A percentile compares a stretch with the other conserved stretches of the same genome.
Conservation (phyloP, 805 yeast species). For the Tetrapisispora iriomotensis region DNA sequence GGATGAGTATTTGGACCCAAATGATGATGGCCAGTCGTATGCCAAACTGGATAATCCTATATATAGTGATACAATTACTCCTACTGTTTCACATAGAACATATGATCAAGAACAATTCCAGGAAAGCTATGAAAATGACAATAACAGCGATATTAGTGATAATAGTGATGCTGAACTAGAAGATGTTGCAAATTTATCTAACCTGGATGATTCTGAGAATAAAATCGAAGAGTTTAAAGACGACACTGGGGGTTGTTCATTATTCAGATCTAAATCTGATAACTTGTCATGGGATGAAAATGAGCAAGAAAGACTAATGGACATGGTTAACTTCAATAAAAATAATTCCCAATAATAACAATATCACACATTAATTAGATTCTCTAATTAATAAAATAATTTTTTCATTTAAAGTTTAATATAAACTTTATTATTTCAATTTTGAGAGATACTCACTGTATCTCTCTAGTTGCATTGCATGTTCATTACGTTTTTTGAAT, state of each 20-base stretch:
- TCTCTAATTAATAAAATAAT: not conserved
- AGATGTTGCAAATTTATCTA: conserved; percentile 8
- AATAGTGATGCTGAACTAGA: conserved; percentile 11
- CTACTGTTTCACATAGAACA: conserved; percentile 11
- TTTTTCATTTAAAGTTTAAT: no score
- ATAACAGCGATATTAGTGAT: conserved; percentile 8
- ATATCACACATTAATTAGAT: not conserved
- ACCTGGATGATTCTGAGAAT: conserved; percentile 11
- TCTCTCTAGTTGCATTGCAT: conserved; percentile 1
- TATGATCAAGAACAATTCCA: not conserved
- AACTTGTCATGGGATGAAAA: conserved; percentile 24
- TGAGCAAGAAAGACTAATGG: conserved; percentile 21
- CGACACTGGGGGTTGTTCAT: conserved; percentile 25
- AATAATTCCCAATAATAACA: conserved; percentile 4
- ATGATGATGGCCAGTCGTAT: conserved; percentile 72
- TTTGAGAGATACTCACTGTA: not conserved
- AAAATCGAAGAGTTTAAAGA: conserved; percentile 21
- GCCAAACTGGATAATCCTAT: conserved; percentile 51
- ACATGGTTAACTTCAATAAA: conserved; percentile 18
- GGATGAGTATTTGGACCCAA: conserved; percentile 70
- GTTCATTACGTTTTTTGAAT: not conserved
- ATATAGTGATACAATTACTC: conserved; percentile 33
- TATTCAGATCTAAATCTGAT: conserved; percentile 27
- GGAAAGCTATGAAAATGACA: conserved; percentile 12
- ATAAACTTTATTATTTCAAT: no score